Conservation (phyloP, 495 filamentous ascomycete genomes). For the Pyronema omphalodes region DNA sequence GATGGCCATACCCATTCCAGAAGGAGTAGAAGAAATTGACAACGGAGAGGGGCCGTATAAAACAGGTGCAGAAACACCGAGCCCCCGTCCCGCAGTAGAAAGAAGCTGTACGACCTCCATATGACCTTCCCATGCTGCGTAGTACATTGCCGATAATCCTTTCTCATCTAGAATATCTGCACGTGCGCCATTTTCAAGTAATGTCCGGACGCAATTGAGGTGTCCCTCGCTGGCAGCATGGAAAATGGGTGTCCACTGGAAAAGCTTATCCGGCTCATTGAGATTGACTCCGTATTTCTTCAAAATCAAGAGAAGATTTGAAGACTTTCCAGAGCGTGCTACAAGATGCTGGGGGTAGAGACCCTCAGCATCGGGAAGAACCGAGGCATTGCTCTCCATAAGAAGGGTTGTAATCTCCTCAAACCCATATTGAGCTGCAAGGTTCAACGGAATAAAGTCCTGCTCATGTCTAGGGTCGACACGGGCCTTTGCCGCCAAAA, state of each 20-base stretch:
- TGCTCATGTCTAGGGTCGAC: conserved; percentile 65
- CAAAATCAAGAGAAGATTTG: conserved; percentile 57
- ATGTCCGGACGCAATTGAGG: conserved; percentile 60
- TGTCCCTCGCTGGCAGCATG: conserved; percentile 95
- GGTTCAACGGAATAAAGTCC: conserved; percentile 83
- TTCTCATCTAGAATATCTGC: conserved; percentile 74
- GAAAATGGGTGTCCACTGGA: conserved; percentile 92
- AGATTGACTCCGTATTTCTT: conserved; percentile 79
- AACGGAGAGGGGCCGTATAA: conserved; percentile 33
- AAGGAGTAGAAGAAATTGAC: conserved; percentile 17
- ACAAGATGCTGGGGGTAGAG: conserved; percentile 96
- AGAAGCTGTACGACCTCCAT: conserved; percentile 84
- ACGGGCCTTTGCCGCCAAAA: conserved; percentile 53
- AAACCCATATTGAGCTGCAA: conserved; percentile 85
- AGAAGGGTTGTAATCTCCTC: conserved; percentile 65
- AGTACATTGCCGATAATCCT: conserved; percentile 84
- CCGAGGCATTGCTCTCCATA: conserved; percentile 52
- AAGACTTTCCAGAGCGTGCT: conserved; percentile 68
- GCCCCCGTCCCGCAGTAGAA: conserved; percentile 32
- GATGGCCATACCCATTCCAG: conserved; percentile 35
- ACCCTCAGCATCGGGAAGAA: conserved; percentile 86
- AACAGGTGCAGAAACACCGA: conserved; percentile 21
- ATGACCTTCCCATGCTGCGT: conserved; percentile 96
- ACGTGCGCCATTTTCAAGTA: conserved; percentile 58
- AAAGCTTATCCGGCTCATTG: conserved; percentile 81